Percentiles rank a stretch among this genome's conserved stretches.
These are phyloP conservation scores for Scortechinia acanthostroma DNA, from an alignment of 2,329 filamentous ascomycete species.

Conservation along the genomic window DNA sequence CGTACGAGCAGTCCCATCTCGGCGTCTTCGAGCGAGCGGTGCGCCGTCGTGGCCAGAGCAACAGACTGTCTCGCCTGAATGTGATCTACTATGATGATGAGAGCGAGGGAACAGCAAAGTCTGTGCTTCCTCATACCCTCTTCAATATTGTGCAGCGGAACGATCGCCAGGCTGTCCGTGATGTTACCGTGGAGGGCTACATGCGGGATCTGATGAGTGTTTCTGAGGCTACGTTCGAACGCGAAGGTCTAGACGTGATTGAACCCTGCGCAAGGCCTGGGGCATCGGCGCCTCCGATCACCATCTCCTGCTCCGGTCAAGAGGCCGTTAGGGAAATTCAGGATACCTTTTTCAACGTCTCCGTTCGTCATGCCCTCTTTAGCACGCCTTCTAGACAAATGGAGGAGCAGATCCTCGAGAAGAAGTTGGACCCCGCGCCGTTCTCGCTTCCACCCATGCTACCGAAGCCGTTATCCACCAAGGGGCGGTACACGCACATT, in stretches of 20 bases:
- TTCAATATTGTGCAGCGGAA: slow-evolving; percentile 54
- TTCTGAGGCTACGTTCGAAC: slow-evolving; percentile 53
- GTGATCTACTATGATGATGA: slow-evolving; percentile 65
- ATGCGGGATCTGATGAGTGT: slow-evolving; percentile 76
- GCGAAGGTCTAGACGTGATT: slow-evolving; percentile 68
- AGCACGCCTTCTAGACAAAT: slow-evolving; percentile 49
- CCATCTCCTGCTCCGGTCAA: slow-evolving; percentile 69
- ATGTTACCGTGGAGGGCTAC: slow-evolving; percentile 66
- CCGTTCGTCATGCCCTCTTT: slow-evolving; percentile 70
- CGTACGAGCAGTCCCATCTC: slow-evolving; percentile 60
- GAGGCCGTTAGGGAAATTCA: slow-evolving; percentile 59
- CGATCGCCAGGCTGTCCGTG: slow-evolving; percentile 41
- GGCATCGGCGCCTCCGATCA: slow-evolving; percentile 78
- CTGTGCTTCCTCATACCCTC: slow-evolving; percentile 76
- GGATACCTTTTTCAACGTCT: slow-evolving; percentile 70
- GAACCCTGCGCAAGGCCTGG: slow-evolving; percentile 76
- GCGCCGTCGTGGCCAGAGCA: slow-evolving; percentile 28
- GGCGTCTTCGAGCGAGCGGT: slow-evolving; percentile 71
- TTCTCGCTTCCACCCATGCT: slow-evolving; percentile 63
- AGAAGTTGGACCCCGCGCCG: slow-evolving; percentile 58
- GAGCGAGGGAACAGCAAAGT: slow-evolving; percentile 59
- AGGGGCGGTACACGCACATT: slow-evolving; percentile 82
- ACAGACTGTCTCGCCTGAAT: slow-evolving; percentile 59
- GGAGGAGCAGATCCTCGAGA: slow-evolving; percentile 69
- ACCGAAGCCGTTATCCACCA: slow-evolving; percentile 72